Conservation (phyloP, 805 yeast genomes). For the Barnettozyma wickerhamii region DNA sequence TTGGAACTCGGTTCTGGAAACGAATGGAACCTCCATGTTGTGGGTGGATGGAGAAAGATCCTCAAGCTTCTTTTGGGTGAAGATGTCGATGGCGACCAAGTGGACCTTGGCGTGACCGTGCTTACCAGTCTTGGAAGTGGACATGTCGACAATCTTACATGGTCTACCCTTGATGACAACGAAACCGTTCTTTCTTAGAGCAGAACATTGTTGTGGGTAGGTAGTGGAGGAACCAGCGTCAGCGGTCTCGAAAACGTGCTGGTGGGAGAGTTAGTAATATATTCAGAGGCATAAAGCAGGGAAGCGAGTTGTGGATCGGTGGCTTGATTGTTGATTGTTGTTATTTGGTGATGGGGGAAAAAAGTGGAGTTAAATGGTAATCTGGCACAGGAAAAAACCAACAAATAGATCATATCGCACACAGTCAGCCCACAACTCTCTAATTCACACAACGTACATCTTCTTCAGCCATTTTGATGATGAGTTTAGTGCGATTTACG, state of each 20-base stretch:
- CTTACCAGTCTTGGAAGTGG: constrained; percentile 99
- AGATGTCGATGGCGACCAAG: constrained; percentile 97
- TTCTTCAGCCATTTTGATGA: constrained; percentile 28
- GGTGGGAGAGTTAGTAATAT: constrained; percentile 2
- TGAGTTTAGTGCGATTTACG: constrained; percentile 4
- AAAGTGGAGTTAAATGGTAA: too few species aligned
- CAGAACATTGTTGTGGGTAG: constrained; percentile 99
- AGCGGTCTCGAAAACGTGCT: constrained; percentile 96
- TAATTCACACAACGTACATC: constrained; percentile 24
- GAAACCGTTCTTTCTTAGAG: constrained; percentile 99
- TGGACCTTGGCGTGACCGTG: constrained; percentile 99
- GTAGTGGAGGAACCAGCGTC: constrained; percentile 98
- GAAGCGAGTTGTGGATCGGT: background rate
- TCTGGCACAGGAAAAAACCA: background rate
- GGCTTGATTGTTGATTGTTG: too few species aligned
- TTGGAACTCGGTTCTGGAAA: constrained; percentile 92
- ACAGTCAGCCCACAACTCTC: too few species aligned
- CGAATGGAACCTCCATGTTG: constrained; percentile 99
- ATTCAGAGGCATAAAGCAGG: background rate
- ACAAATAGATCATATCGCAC: too few species aligned
- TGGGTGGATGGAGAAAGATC: constrained; percentile 99
- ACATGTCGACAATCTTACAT: constrained; percentile 99
- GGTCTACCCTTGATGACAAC: constrained; percentile 99
- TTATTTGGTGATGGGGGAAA: too few species aligned
- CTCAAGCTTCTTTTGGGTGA: constrained; percentile 99